Conservation (phyloP, 2,329 filamentous ascomycete genomes). For the Phoma herbarum region DNA sequence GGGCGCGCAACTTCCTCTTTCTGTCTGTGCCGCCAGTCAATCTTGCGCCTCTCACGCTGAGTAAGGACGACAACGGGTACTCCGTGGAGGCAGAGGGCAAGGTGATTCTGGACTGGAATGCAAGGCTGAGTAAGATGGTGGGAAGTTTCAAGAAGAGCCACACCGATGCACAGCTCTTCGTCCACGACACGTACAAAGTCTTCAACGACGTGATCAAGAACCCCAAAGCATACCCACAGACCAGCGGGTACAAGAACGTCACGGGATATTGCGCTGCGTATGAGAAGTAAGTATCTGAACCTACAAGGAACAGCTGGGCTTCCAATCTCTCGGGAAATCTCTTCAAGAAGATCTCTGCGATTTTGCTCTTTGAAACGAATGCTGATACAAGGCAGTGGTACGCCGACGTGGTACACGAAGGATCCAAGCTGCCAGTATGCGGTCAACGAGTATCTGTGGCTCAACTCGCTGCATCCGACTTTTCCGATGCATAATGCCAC, state of each 20-base stretch:
- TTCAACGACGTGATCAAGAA: conserved; percentile 64
- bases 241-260: conserved; percentile 63
- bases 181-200: conserved; percentile 63
- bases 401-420: conserved; percentile 51
- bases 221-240: conserved; percentile 60
- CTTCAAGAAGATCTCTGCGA: neutral
- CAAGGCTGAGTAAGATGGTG: conserved; percentile 50
- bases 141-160: conserved; percentile 51
- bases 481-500: conserved; percentile 69
- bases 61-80: conserved; percentile 47
- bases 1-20: conserved; percentile 61
- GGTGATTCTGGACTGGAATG: conserved; percentile 64
- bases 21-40: conserved; percentile 60
- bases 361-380: neutral
- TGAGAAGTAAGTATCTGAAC: conserved; percentile 51
- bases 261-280: conserved; percentile 65
- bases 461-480: conserved; percentile 71
- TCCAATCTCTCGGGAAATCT: too few relatives aligned
- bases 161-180: conserved; percentile 56
- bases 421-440: conserved; percentile 60
- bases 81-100: conserved; percentile 47
- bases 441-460: conserved; percentile 71
- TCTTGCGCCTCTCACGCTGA: conserved; percentile 59
- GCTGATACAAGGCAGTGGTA: conserved; percentile 41
- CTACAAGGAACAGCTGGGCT: too few relatives aligned